These are phyloP conservation scores for Suhomyces anneliseae DNA, from an alignment of 1,139 yeast genomes.

Conservation along the genomic window DNA sequence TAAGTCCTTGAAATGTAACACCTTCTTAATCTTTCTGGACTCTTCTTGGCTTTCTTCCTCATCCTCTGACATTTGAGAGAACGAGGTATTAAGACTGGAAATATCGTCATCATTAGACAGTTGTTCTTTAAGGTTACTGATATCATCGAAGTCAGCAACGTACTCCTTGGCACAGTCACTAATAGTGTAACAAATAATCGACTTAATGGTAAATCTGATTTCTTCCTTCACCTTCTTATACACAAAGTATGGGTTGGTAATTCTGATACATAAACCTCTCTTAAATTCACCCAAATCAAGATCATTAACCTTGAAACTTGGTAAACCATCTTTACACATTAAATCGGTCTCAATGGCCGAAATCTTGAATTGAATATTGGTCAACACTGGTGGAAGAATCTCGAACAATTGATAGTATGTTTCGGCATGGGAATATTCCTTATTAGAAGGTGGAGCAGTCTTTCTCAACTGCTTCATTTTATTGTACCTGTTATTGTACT, in stretches of 20 bases:
- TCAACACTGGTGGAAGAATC: conserved; percentile 30
- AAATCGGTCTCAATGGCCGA: conserved; percentile 35
- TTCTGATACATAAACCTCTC: conserved; percentile 38
- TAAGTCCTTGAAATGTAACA: conserved; percentile 31
- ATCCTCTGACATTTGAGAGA: conserved; percentile 17
- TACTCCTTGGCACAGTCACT: conserved; percentile 43
- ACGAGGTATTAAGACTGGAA: conserved; percentile 34
- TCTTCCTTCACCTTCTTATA: conserved; percentile 27
- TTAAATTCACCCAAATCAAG: conserved; percentile 41
- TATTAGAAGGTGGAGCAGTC: not conserved
- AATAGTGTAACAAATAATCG: conserved; percentile 36
- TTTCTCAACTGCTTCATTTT: conserved; percentile 2
- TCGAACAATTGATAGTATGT: conserved; percentile 29
- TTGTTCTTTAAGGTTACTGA: conserved; percentile 13
- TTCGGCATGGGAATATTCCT: conserved; percentile 1
- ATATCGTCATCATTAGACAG: conserved; percentile 32
- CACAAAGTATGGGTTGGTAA: conserved; percentile 22
- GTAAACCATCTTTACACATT: conserved; percentile 45
- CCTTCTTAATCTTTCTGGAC: conserved; percentile 34
- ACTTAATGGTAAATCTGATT: conserved; percentile 19
- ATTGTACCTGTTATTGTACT: conserved; percentile 20
- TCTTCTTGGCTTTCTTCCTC: conserved; percentile 16
- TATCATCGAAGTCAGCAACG: conserved; percentile 37
- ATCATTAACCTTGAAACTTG: conserved; percentile 33
- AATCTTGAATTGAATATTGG: conserved; percentile 28